Conservation (phyloP, 768 basidiomycete species). For the Agaricus subrufescens region DNA sequence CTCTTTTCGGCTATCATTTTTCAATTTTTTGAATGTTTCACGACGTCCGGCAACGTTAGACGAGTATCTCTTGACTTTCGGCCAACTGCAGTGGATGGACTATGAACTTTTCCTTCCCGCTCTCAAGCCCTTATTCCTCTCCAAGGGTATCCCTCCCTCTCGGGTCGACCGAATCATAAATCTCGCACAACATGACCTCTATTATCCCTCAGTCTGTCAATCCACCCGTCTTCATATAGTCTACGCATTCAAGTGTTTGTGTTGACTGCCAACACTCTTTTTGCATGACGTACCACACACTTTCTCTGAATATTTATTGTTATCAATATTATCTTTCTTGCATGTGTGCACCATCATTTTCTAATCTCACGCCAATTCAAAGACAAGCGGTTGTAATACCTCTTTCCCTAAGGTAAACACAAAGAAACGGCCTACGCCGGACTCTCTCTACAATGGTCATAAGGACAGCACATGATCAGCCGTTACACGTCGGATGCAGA, state of each 20-base stretch:
- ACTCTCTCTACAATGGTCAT: conserved; percentile 35
- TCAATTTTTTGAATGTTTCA: background rate
- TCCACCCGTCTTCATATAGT: conserved; percentile 56
- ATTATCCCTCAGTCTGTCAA: conserved; percentile 48
- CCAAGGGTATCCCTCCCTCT: conserved; percentile 45
- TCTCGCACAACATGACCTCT: conserved; percentile 63
- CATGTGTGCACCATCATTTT: background rate
- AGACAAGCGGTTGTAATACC: conserved; percentile 50
- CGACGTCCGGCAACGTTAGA: conserved; percentile 30
- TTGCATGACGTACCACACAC: background rate
- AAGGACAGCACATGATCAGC: conserved; percentile 17
- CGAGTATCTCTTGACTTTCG: conserved; percentile 53
- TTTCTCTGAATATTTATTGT: background rate
- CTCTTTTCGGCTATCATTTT: background rate
- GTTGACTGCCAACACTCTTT: conserved; percentile 9
- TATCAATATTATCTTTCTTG: background rate
- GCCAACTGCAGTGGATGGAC: conserved; percentile 72
- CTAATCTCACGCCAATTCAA: conserved; percentile 5
- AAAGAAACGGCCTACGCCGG: conserved; percentile 50
- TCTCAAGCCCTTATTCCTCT: conserved; percentile 54
- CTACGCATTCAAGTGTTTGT: conserved; percentile 38
- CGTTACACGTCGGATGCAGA: conserved; percentile 11
- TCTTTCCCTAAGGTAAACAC: conserved; percentile 52
- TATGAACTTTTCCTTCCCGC: conserved; percentile 63
- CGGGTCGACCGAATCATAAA: conserved; percentile 53